Base-by-base conservation (phyloP, 2,329 filamentous ascomycete species). In the Fonsecaea pugnacius region DNA sequence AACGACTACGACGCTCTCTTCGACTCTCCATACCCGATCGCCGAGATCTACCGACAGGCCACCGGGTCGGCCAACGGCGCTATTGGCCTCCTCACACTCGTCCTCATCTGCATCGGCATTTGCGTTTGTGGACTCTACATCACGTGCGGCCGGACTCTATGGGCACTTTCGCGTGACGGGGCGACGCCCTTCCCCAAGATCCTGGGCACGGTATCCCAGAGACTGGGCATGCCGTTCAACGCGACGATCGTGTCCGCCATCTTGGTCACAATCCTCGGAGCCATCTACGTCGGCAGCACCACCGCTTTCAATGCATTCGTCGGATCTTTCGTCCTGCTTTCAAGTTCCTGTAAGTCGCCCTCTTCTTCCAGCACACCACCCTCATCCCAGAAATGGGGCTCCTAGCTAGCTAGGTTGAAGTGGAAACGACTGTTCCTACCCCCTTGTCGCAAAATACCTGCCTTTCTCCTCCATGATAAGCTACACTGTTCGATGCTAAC, bases 31-130 rank as follows among this genome's bases (percentile, higher is more conserved):
- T 89, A 87, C 69, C 88, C 89, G 0, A 84, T 90, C 14, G 85
- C 86, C 9, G 84, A 87, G 59, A 87, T 91, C 65, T 91, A 90
- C 73, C 79, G 73, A 32, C 85, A 87, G 73, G 84, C 84, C 0
- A 86, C 84, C 0, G 80, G 82, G 0, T 82, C 80, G 1, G 77
- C 76, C 0, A 78, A 78, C 0, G 85, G 84, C 0, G 82, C 84
- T 0, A 78, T 82, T 0, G 83, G 82, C 0, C 74, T 87, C 2
- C 77, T 86, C 0, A 74, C 84, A 32, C 78, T 90, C 1, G 78
- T 85, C 35, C 80, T 85, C 67, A 73, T 87, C 1, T 81, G 84
- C 3, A 83, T 82, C 1, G 77, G 85, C 65, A 78, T 81, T 32
- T 82, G 81, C 52, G 77, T 81, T 30, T 80, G 84, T 10, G 86